Conservation (phyloP, 371 early-diverging fungal genomes). For the Mucor circinelloides region DNA sequence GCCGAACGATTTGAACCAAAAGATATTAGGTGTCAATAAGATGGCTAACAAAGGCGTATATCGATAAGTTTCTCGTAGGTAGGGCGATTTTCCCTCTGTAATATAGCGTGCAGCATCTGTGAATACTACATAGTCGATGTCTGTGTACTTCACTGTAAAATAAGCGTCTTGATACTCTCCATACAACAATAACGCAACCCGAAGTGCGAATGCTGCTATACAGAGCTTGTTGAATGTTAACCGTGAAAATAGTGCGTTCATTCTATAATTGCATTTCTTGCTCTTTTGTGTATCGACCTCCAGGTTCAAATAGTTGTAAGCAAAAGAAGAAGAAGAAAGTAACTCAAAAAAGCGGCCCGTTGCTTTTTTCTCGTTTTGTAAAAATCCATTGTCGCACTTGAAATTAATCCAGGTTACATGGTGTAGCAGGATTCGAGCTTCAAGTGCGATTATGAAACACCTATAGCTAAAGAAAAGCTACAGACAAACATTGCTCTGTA, state of each 20-base stretch:
- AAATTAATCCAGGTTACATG: not conserved
- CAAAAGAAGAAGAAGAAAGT: not conserved
- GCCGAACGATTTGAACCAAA: constrained; percentile 76
- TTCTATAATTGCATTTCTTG: constrained; percentile 6
- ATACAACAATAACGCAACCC: constrained; percentile 70
- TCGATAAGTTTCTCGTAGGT: constrained; percentile 90
- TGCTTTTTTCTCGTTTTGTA: not conserved
- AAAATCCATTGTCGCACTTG: not conserved
- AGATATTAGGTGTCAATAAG: constrained; percentile 81
- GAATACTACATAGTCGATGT: constrained; percentile 96
- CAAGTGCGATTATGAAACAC: too few species aligned
- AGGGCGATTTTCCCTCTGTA: constrained; percentile 77
- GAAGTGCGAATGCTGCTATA: constrained; percentile 53
- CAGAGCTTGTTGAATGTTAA: constrained; percentile 34
- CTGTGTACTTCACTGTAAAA: constrained; percentile 92
- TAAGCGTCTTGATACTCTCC: constrained; percentile 87
- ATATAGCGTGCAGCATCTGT: constrained; percentile 91
- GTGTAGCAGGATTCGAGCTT: too few species aligned
- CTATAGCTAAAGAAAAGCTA: too few species aligned
- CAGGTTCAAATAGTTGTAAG: not conserved
- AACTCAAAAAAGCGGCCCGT: not conserved
- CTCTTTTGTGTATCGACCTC: not conserved
- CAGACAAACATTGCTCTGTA: not conserved
- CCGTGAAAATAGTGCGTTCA: not conserved
- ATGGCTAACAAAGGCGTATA: constrained; percentile 95